These are phyloP conservation scores for Colletotrichum endophyticum DNA, from an alignment of 2,329 filamentous ascomycete genomes.

Conservation along the genomic window DNA sequence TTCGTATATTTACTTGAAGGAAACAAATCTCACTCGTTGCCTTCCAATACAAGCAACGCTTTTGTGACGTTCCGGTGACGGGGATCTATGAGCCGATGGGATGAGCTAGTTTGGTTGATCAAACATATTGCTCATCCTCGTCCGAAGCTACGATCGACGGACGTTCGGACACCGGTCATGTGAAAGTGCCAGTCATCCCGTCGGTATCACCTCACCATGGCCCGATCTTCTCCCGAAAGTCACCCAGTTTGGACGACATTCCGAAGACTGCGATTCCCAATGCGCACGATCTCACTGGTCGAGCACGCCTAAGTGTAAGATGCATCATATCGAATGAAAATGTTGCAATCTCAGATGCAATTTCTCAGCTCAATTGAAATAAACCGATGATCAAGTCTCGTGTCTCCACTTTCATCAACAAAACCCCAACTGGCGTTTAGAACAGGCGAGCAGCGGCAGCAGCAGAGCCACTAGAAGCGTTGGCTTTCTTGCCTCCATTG, in stretches of 20 bases:
- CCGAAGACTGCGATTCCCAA: not conserved
- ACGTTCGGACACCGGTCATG: not conserved
- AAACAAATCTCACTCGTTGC: not conserved
- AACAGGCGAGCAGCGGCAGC: not conserved
- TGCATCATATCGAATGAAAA: not conserved
- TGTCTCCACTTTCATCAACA: not conserved
- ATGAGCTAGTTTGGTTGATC: not conserved
- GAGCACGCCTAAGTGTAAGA: not conserved
- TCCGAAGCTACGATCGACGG: not conserved
- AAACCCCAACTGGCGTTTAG: fast-evolving
- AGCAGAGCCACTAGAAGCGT: not conserved
- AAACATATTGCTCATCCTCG: not conserved
- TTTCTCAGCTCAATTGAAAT: not conserved
- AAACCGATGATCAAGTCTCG: not conserved
- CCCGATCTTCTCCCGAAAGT: not conserved
- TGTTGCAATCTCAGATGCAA: not conserved
- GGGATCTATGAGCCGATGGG: not conserved
- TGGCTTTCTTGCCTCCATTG: not conserved
- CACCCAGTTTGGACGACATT: not conserved
- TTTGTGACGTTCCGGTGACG: not conserved
- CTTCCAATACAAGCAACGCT: not conserved
- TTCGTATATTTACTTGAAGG: not conserved
- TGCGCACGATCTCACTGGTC: not conserved
- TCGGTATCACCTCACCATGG: not conserved
- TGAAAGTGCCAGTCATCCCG: not conserved